Percentiles rank a stretch among this genome's conserved stretches.
phyloP scores from a whole-genome alignment of 2,329 filamentous ascomycete species.

The Xylariaceae sp. region DNA sequence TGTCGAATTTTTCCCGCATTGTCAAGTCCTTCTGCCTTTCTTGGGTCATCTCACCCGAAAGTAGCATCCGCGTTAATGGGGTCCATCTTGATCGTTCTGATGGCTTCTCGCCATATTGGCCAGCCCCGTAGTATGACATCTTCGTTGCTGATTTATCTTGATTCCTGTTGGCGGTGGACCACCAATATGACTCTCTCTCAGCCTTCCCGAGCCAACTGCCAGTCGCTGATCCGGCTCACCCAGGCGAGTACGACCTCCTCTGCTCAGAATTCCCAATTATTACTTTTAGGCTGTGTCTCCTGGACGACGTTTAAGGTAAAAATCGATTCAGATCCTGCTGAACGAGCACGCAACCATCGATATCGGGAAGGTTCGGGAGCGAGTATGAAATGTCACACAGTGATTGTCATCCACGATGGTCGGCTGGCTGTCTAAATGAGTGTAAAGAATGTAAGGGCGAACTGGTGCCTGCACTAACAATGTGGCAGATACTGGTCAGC shows the following conservation, averaged over 20 bases:
- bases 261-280: constrained; percentile 23
- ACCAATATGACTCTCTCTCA: constrained; percentile 20
- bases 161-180: constrained; percentile 21
- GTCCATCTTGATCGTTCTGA: constrained; percentile 83
- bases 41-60: constrained; percentile 82
- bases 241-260: constrained; percentile 25
- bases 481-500: constrained; percentile 43
- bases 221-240: constrained; percentile 24
- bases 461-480: constrained; percentile 44
- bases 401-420: constrained; percentile 12
- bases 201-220: constrained; percentile 25
- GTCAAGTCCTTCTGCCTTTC: constrained; percentile 73
- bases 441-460: constrained; percentile 35
- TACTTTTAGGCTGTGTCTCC: constrained; percentile 29
- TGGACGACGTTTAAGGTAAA: constrained; percentile 28
- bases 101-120: constrained; percentile 50
- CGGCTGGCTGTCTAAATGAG: constrained; percentile 24
- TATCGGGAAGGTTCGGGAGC: constrained; percentile 11
- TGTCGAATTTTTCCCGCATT: constrained; percentile 75
- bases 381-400: constrained; percentile 4
- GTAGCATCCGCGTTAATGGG: constrained; percentile 79
- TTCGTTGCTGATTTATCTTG: constrained; percentile 35
- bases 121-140: constrained; percentile 46
- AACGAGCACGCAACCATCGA: constrained; percentile 48
- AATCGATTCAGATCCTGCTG: constrained; percentile 62